Evolutionary conservation across 164 flowering plant genomes (phyloP).

Genomic region (Chloranthus sessilifolius): DNA sequence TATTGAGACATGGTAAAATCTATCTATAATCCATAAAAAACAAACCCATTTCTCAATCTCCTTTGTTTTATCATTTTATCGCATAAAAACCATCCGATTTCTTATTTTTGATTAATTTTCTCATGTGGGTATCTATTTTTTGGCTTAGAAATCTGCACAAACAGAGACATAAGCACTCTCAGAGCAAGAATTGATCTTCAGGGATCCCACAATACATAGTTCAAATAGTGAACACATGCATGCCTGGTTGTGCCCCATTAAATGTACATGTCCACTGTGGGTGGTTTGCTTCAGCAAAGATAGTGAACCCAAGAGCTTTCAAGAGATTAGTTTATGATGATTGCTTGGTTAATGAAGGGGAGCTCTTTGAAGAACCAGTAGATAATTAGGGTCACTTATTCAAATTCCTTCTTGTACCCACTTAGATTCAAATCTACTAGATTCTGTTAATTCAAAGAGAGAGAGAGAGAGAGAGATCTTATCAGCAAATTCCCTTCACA

Average conservation of each 20-base stretch:
- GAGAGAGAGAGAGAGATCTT: background rate
- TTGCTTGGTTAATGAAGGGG: slow-evolving; percentile 59
- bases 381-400: slow-evolving; percentile 47
- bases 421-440: slow-evolving; percentile 53
- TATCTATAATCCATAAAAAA: too few species aligned
- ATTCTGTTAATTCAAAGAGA: slow-evolving; percentile 30
- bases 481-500: too few species aligned
- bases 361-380: slow-evolving; percentile 38
- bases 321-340: slow-evolving; percentile 59
- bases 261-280: slow-evolving; percentile 62
- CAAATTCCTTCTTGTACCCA: slow-evolving; percentile 64
- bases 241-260: slow-evolving; percentile 45
- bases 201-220: slow-evolving; percentile 64
- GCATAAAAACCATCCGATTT: too few species aligned
- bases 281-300: slow-evolving; percentile 64
- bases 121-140: too few species aligned
- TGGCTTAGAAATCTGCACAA: slow-evolving; percentile 34
- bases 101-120: too few species aligned
- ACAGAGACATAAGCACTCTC: slow-evolving; percentile 62
- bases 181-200: slow-evolving; percentile 39
- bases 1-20: too few species aligned
- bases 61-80: too few species aligned
- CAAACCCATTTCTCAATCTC: too few species aligned
- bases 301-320: slow-evolving; percentile 52
- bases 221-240: slow-evolving; percentile 56